Percentiles rank a stretch among this genome's conserved stretches.
These are phyloP conservation scores for Zizania palustris DNA, from an alignment of 202 grass and related monocot genomes.

Conservation along the genomic window DNA sequence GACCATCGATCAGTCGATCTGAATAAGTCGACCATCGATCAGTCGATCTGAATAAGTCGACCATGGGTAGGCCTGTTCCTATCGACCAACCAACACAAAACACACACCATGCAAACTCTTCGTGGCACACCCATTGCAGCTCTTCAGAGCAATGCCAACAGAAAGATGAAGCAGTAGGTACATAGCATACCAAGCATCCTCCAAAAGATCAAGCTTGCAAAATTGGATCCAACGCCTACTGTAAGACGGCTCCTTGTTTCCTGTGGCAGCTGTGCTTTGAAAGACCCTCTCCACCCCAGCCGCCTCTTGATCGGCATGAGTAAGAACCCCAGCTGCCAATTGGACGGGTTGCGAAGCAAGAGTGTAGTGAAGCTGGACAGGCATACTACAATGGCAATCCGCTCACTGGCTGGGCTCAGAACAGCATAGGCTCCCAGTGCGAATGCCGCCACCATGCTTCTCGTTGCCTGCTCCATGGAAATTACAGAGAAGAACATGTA, in stretches of 20 bases:
- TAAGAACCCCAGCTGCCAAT: slow-evolving; percentile 50
- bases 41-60: too few species aligned
- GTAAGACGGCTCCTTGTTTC: slow-evolving; percentile 59
- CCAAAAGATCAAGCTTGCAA: slow-evolving; percentile 43
- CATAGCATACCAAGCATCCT: slow-evolving; percentile 58
- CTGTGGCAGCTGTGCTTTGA: slow-evolving; percentile 50
- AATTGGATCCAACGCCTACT: slow-evolving; percentile 55
- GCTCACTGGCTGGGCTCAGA: slow-evolving; percentile 46
- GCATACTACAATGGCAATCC: slow-evolving; percentile 48
- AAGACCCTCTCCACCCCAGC: slow-evolving; percentile 64
- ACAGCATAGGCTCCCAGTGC: slow-evolving; percentile 62
- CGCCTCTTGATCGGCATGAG: slow-evolving; percentile 58
- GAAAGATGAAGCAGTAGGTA: slow-evolving; percentile 61
- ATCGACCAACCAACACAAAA: too few species aligned
- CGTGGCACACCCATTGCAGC: neutral
- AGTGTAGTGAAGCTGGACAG: slow-evolving; percentile 48
- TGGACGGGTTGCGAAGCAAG: slow-evolving; percentile 58
- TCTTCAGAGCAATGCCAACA: slow-evolving; percentile 52
- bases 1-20: too few species aligned
- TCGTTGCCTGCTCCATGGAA: slow-evolving; percentile 55
- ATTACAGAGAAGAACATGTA: slow-evolving; percentile 49
- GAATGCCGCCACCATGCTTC: slow-evolving; percentile 58
- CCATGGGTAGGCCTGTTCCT: too few species aligned
- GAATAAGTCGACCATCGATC: too few species aligned
- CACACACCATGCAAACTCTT: too few species aligned